Conservation (phyloP, 192 early-diverging fungal genomes). For the Podila epigama region DNA sequence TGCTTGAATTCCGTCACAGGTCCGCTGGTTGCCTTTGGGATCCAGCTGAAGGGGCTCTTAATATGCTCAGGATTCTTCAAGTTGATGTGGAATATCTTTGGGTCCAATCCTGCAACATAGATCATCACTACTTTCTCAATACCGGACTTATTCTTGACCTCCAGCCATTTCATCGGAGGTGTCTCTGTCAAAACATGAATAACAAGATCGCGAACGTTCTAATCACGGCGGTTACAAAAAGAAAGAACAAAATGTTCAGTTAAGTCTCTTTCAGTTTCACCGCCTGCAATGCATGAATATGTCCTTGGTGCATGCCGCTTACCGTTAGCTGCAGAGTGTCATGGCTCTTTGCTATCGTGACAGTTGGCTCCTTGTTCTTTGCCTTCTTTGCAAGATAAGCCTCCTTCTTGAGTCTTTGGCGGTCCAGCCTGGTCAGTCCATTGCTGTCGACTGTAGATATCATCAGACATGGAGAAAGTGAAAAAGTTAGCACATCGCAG, state of each 20-base stretch:
- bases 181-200: conserved; percentile 54
- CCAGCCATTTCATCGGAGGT: conserved; percentile 34
- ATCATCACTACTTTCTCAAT: conserved; percentile 52
- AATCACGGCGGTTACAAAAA: background rate
- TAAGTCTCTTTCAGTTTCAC: background rate
- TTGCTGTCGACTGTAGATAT: conserved; percentile 12
- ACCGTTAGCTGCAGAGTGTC: conserved; percentile 15
- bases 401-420: conserved; percentile 26
- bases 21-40: conserved; percentile 6
- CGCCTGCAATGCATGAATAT: background rate
- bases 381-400: conserved; percentile 19
- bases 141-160: conserved; percentile 38
- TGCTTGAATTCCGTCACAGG: conserved; percentile 14
- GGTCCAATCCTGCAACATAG: conserved; percentile 53
- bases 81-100: conserved; percentile 43
- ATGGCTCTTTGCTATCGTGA: conserved; percentile 18
- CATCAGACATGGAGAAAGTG: background rate
- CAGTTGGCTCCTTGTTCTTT: conserved; percentile 18
- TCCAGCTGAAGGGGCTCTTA: conserved; percentile 7
- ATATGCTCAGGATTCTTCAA: conserved; percentile 27
- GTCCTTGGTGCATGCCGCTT: background rate
- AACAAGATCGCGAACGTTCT: conserved; percentile 55
- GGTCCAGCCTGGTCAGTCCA: conserved; percentile 37
- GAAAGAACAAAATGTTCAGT: background rate
- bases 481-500: too few species aligned